Base-by-base conservation (phyloP, 2,329 filamentous ascomycete species). In the Fusarium nodosum region DNA sequence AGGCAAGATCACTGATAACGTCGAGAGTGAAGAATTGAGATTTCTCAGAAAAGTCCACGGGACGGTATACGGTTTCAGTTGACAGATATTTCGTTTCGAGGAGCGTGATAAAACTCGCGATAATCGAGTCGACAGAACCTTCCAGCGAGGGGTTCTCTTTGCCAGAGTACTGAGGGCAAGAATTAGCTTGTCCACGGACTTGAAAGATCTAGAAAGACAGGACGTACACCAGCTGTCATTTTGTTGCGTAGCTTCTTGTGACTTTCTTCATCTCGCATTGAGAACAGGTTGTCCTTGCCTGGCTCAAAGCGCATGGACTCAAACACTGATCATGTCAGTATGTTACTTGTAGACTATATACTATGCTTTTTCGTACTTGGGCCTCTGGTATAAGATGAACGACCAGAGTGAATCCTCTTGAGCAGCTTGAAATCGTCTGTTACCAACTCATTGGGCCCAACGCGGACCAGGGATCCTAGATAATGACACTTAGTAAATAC, bases 81-180 rank as follows among this genome's bases (percentile, higher is more conserved):
- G 80, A 81, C 4, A 82, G 67, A 56, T 87, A 87, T 42, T 82
- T 82, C 5, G 66, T 68, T 28, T 77, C 76, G 28, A 88, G 77
- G 3, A 88, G 79, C 3, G 75, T 34, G 13, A 87, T 56, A 0
- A 87, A 73, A 13, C 85, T 80, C 33, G 77, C 66, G 10, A 88
- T 74, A 13, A 82, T 81, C 8, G 76, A 64, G 60, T 89, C 83
- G 28, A 89, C 81, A 7, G 82, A 80, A 1, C 74, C 68, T 62
- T 88, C 86, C 4, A 88, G 74, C 1, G 79, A 78, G 2, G 80
- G 77, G 36, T 88, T 87, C 51, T 88, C 86, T 56, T 84, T 82
- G 4, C 86, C 86, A 4, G 86, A 84, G 69, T 88, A 89, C 84
- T 85, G 10, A 2, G 9, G 1, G 20, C 67, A 7, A 16, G 1